These are phyloP conservation scores for Cucumis sativus DNA, from an alignment of 306 rosid species.

Conservation along the genomic window Cucumber_9930_V3 NC_026658.2:18204001-18204500, in stretches of 20 bases:
- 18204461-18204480: no score
- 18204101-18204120: neutral
- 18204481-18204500: no score
- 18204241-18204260: neutral
- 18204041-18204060: neutral
- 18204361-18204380: no score
- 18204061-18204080: neutral
- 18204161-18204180: slow-evolving; percentile 15
- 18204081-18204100: neutral
- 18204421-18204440: no score
- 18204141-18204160: slow-evolving; percentile 5
- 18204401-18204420: neutral
- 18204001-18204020: neutral
- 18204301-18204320: no score
- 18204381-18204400: no score
- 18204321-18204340: neutral
- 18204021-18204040: neutral
- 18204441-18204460: no score
- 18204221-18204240: slow-evolving; percentile 15
- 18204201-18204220: slow-evolving; percentile 61
- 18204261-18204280: neutral
- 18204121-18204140: slow-evolving; percentile 8
- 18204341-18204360: neutral
- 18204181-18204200: neutral
- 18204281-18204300: no score